Evolutionary conservation across 2,329 filamentous ascomycete species (phyloP).

Genomic region (Pseudogymnoascus sp.): DNA sequence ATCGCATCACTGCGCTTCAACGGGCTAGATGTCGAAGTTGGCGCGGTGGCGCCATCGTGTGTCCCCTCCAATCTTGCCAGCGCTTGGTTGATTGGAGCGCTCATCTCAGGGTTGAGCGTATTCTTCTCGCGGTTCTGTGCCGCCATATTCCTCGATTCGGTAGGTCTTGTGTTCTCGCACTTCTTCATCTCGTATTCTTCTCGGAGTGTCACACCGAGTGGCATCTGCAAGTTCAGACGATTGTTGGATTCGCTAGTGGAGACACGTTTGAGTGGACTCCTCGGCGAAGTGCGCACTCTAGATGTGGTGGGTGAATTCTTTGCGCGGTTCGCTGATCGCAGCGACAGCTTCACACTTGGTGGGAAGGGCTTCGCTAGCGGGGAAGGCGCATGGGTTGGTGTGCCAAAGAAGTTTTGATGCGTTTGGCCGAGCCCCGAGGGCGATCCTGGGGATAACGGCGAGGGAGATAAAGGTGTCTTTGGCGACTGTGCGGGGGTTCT

Average conservation of each 20-base stretch:
- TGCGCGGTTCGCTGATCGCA: constrained; percentile 55
- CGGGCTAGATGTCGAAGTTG: constrained; percentile 64
- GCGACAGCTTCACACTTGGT: constrained; percentile 58
- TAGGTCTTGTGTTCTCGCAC: constrained; percentile 28
- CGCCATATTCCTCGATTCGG: constrained; percentile 39
- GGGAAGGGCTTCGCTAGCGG: constrained; percentile 58
- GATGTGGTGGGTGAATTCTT: constrained; percentile 50
- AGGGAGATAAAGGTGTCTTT: constrained; percentile 52
- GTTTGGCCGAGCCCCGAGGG: constrained; percentile 37
- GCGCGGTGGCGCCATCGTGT: constrained; percentile 34
- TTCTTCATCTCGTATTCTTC: constrained; percentile 6
- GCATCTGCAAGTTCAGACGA: constrained; percentile 30
- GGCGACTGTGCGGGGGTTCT: constrained; percentile 37
- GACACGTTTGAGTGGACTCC: constrained; percentile 73
- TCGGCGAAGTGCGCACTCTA: constrained; percentile 63
- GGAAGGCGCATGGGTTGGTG: constrained; percentile 37
- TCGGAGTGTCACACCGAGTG: background rate
- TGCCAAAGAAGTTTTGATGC: constrained; percentile 13
- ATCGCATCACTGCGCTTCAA: constrained; percentile 86
- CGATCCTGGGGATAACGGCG: constrained; percentile 42
- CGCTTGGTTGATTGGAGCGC: constrained; percentile 44
- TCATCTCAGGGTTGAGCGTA: constrained; percentile 43
- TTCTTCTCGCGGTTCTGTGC: constrained; percentile 45
- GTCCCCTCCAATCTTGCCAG: constrained; percentile 41
- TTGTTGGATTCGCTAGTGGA: constrained; percentile 45